A percentile compares a stretch with the other conserved stretches of the same genome.
These are phyloP conservation scores for Apiospora saccharicola DNA, from an alignment of 2,329 filamentous ascomycete genomes.

Conservation along the genomic window DNA sequence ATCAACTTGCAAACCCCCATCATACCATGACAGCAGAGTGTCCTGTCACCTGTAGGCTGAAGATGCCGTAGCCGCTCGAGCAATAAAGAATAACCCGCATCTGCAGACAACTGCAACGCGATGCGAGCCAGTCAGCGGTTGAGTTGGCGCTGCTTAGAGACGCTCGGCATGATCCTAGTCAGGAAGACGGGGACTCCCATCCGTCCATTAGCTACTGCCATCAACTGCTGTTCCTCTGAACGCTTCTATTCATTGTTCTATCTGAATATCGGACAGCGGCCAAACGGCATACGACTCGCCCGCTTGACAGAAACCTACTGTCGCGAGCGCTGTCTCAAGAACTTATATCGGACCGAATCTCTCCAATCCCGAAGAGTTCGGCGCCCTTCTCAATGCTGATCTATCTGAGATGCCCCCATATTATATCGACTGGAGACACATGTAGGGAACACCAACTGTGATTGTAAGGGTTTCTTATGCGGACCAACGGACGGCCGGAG, in stretches of 20 bases:
- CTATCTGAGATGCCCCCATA: background rate
- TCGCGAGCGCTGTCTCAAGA: background rate
- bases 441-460: background rate
- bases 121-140: slow-evolving; percentile 2
- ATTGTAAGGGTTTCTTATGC: background rate
- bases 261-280: background rate
- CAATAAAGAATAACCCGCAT: background rate
- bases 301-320: background rate
- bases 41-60: background rate
- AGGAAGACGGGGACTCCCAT: background rate
- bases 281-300: background rate
- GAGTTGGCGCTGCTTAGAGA: background rate
- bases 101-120: background rate
- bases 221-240: background rate
- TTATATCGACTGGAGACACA: background rate
- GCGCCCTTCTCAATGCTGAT: background rate
- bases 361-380: background rate
- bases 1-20: background rate
- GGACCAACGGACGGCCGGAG: background rate
- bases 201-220: too few species aligned
- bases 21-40: background rate
- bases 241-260: background rate
- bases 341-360: background rate
- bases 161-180: background rate
- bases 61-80: background rate